Base-by-base conservation (phyloP, 2,329 filamentous ascomycete species). In the Anisogramma anomala region DNA sequence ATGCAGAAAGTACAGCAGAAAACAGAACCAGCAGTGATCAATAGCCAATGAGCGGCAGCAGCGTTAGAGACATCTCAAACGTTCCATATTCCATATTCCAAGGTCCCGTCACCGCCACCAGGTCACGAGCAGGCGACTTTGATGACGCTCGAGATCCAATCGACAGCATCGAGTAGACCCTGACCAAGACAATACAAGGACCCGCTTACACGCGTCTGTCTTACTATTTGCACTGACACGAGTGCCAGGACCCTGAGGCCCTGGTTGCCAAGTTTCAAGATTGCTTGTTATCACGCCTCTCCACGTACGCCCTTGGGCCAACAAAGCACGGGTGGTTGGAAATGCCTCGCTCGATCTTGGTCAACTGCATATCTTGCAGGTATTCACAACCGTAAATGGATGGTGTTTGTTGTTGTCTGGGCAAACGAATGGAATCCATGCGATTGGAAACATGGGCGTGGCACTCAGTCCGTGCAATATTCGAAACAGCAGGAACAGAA, bases 241-340 rank as follows among this genome's bases (percentile, higher is more conserved):
- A 40, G 38, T 32, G 38, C 38, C 15, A 34, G 30, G 38, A 26
- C 22, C 31, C 38, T 33, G 31, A 6, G 18, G 17, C 22, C 9
- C 22, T n/a, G n/a, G n/a, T n/a, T 39, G 37, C 37, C 37, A 39
- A 26, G 37, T 39, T 39, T 39, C 37, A 39, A 39, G 30, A 28
- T n/a, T 25, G 13, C n/a, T 11, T 28, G n/a, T 28, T 28, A 5
- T 28, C n/a, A 28, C 26, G 6, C 26, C 26, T 28, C 5, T 8
- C 5, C n/a, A 13, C 26, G 6, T n/a, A 28, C 26, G 26, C 26
- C 26, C 26, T 28, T 13, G 9, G 23, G n/a, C n/a, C n/a, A n/a
- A n/a, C n/a, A n/a, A n/a, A n/a, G n/a, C n/a, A n/a, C n/a, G n/a
- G n/a, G n/a, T n/a, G n/a, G n/a, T n/a, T n/a, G n/a, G n/a, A n/a